phyloP scores from a whole-genome alignment of 768 basidiomycete species.

The Kwoniella botswanensis region DNA sequence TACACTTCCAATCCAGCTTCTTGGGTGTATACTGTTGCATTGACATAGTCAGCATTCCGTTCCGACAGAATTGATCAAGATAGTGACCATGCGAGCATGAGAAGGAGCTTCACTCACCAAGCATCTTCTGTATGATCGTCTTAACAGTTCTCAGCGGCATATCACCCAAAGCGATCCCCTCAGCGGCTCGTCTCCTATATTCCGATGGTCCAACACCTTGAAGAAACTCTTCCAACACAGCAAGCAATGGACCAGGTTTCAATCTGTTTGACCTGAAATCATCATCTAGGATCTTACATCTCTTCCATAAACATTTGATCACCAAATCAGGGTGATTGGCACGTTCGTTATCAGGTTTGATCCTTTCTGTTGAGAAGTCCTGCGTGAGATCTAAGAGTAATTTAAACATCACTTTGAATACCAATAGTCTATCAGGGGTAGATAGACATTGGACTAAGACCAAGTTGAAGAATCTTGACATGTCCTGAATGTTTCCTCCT shows the following conservation, averaged over 20 bases:
- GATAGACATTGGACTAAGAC: slow-evolving; percentile 92
- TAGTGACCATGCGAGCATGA: slow-evolving; percentile 48
- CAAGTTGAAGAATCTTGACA: slow-evolving; percentile 98
- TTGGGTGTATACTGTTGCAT: slow-evolving; percentile 56
- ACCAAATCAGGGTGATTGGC: slow-evolving; percentile 90
- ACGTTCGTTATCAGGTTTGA: slow-evolving; percentile 75
- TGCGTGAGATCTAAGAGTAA: slow-evolving; percentile 78
- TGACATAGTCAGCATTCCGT: no score
- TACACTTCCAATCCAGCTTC: slow-evolving; percentile 68
- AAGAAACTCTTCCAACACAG: slow-evolving; percentile 90
- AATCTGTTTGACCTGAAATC: slow-evolving; percentile 79
- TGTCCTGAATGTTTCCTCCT: slow-evolving; percentile 82
- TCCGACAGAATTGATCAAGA: no score
- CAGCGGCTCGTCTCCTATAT: slow-evolving; percentile 89
- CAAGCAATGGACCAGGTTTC: slow-evolving; percentile 85
- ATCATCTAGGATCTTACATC: slow-evolving; percentile 90
- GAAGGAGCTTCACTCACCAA: slow-evolving; percentile 72
- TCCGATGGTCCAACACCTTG: slow-evolving; percentile 93
- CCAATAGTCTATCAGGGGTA: slow-evolving; percentile 83
- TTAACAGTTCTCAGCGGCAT: slow-evolving; percentile 98
- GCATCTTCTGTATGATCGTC: slow-evolving; percentile 95
- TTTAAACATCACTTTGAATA: slow-evolving; percentile 73
- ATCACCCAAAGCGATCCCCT: slow-evolving; percentile 91
- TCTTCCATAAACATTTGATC: slow-evolving; percentile 96
- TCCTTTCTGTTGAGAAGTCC: slow-evolving; percentile 53